Base-by-base conservation (phyloP, 2,329 filamentous ascomycete species). In the Immersiporthe knoxdaviesiana region DNA sequence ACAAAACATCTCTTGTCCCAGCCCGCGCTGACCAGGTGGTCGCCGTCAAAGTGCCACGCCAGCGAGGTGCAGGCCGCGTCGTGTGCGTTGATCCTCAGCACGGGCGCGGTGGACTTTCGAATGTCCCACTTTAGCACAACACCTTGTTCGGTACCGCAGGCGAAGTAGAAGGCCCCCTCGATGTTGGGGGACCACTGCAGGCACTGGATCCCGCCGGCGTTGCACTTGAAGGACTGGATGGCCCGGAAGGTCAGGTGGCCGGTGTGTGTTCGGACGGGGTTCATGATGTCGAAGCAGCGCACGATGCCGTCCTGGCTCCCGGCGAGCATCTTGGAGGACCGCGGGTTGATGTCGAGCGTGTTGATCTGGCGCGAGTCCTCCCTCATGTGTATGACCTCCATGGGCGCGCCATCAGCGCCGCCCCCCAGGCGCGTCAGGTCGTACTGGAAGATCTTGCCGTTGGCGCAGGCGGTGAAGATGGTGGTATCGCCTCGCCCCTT, bases 11-110 rank as follows among this genome's bases (percentile, higher is more conserved):
- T 86, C 70, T 84, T 84, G 75, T 92, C 90, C 72, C 85, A 81
- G 8, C 89, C 88, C 5, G 85, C 88, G 72, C 88, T 91, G 63
- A 89, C 83, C 14, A 91, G 78, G 73, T 91, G 88, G n/a, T 85
- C 83, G 18, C 89, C 90, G 74, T 91, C 89, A 0, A 88, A 87
- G 72, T 92, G 90, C 90, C 90, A 92, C 3, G 87, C 84, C 58
- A 91, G 86, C 0, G 87, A 83, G 2, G 85, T 82, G 74, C 87
- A 88, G 0, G 85, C 81, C 71, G 85, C 88, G 68, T 89, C 86
- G 74, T 91, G 88, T 0, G 86, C 88, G 39, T 87, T 86, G 73
- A 91, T 86, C 72, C 86, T 84, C 63, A 90, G 75, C 16, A 89
- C 74, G 1, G 88, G 88, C 12, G 83, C 81, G 21, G 77, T 78